Percentiles rank a stretch among this genome's conserved stretches.
Evolutionary conservation across 164 flowering plant species (phyloP).

Genomic region (Vitis riparia): DNA sequence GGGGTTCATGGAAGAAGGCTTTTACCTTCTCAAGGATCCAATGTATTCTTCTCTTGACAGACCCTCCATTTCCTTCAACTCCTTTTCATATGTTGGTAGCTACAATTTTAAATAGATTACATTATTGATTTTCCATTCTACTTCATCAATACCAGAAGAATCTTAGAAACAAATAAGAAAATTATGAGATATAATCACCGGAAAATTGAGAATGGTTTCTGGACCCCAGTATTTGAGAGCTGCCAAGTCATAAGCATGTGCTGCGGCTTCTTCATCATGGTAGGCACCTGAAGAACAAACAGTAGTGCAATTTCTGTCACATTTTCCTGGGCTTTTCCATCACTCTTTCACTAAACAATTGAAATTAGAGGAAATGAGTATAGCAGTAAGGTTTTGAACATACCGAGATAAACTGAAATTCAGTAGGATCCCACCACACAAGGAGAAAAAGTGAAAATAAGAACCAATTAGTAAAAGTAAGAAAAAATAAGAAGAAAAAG

Average conservation of each 20-base stretch:
- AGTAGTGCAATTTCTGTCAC: not conserved
- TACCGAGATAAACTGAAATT: constrained; percentile 80
- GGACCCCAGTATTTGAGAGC: constrained; percentile 96
- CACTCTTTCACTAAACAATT: no score
- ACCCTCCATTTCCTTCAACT: constrained; percentile 78
- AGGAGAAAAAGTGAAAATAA: not conserved
- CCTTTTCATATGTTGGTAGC: constrained; percentile 62
- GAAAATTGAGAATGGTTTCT: constrained; percentile 82
- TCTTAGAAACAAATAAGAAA: not conserved
- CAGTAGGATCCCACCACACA: constrained; percentile 19
- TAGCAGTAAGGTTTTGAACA: constrained; percentile 14
- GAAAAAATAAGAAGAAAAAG: not conserved
- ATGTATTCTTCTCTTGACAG: constrained; percentile 88
- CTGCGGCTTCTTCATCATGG: constrained; percentile 91
- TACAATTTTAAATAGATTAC: constrained; percentile 17
- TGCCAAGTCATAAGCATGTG: constrained; percentile 92
- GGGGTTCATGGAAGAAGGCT: not conserved
- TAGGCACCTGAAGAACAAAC: constrained; percentile 65
- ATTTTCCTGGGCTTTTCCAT: no score
- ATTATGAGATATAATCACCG: constrained; percentile 39
- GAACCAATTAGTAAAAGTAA: not conserved
- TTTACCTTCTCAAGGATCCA: constrained; percentile 88
- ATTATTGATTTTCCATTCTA: not conserved
- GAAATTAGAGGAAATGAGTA: not conserved
- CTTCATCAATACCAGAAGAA: not conserved